Base-by-base conservation (phyloP, 768 basidiomycete species). In the Suillus decipiens region DNA sequence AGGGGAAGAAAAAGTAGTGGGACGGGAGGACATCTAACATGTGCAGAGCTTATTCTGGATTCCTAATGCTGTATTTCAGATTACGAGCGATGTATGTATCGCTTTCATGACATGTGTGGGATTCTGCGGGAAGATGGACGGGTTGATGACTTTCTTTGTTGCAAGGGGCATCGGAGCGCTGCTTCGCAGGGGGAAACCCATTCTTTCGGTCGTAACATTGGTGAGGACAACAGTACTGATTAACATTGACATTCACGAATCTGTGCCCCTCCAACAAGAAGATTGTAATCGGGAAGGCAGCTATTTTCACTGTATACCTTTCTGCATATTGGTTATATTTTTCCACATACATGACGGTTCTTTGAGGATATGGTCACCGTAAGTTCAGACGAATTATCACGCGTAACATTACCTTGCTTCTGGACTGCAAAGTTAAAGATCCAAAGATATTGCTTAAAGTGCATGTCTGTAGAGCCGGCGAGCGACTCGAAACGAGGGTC, bases 1-100 rank as follows among this genome's bases (percentile, higher is more conserved):
- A 87, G 72, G 82, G 87, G 80, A 90, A 88, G 80, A 88, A 84
- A 77, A 88, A 85, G 78, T 89, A 81, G 28, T 12, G 37, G 24
- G 31, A 28, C 28, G 37, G 28, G 28, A 41, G 28, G 56, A 24
- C 28, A 57, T 11, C 37, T 28, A 24, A 28, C 24, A 57, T 39
- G 55, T 24, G 15, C 15, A 39, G n/a, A 56, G 17, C 24, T 19
- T n/a, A 11, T 39, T 11, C 24, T 10, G 17, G 39, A 24, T 5
- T 24, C 15, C 9, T 56, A 19, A 56, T 39, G 28, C 28, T 28
- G 41, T 28, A 57, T 57, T 41, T 5, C 24, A 57, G 37, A 57
- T 57, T 12, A 19, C 17, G 17, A 57, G 17, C 17, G 15, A 39
- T 39, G 17, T 56, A 24, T 1, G 7, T 37, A n/a, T 22, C 36